Evolutionary conservation across 768 basidiomycete species (phyloP).

Genomic region (Mycena belliarum): DNA sequence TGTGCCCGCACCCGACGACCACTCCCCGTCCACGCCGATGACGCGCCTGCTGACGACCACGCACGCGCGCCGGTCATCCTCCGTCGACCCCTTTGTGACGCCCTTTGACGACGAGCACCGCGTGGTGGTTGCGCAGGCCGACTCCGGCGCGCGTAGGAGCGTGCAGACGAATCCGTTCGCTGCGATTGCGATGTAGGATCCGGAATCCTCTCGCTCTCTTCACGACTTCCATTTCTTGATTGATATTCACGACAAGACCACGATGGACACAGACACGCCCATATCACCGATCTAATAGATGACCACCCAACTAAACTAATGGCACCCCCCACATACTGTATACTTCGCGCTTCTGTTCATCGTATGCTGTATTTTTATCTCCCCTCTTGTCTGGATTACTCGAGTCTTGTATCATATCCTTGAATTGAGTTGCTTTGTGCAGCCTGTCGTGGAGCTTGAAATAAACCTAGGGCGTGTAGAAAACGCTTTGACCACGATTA

Average conservation of each 20-base stretch:
- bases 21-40: conserved; percentile 34
- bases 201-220: conserved; percentile 1
- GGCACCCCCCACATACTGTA: conserved; percentile 15
- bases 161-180: conserved; percentile 55
- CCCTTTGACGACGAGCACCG: conserved; percentile 76
- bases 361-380: conserved; percentile 18
- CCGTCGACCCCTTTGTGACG: conserved; percentile 65
- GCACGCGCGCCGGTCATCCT: conserved; percentile 43
- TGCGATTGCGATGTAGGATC: conserved; percentile 25
- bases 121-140: conserved; percentile 31
- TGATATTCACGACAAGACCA: not conserved
- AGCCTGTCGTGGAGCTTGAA: too few relatives aligned
- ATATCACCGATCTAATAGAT: conserved; percentile 2
- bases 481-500: not conserved
- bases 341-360: conserved; percentile 9
- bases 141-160: conserved; percentile 39
- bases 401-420: conserved; percentile 15
- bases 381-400: conserved; percentile 20
- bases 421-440: not conserved
- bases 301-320: not conserved
- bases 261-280: conserved; percentile 15
- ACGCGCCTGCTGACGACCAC: conserved; percentile 47
- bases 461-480: too few relatives aligned
- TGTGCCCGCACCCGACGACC: conserved; percentile 24
- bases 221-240: conserved; percentile 3